Evolutionary conservation across 2,329 filamentous ascomycete species (phyloP).

Genomic region (Zymoseptoria ardabiliae): DNA sequence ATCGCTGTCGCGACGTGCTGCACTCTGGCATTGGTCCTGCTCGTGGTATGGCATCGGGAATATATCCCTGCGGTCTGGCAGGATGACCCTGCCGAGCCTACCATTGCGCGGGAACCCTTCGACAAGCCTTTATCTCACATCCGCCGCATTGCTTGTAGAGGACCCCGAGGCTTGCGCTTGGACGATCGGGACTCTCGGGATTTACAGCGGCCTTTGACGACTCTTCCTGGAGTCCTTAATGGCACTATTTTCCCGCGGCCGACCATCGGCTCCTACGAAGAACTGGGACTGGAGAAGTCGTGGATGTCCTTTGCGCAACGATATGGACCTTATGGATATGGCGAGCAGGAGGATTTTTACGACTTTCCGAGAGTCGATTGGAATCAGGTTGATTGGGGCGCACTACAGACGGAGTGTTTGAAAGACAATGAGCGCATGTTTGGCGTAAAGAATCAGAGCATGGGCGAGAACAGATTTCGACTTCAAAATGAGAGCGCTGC

Average conservation of each 20-base stretch:
- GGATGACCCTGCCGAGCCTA: background rate
- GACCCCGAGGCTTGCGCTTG: background rate
- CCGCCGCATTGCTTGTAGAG: background rate
- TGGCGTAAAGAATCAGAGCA: background rate
- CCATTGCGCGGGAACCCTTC: background rate
- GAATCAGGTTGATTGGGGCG: conserved; percentile 60
- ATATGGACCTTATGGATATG: conserved; percentile 49
- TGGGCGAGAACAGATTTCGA: background rate
- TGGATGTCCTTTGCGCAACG: conserved; percentile 52
- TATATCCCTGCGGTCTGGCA: background rate
- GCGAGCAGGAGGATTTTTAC: conserved; percentile 38
- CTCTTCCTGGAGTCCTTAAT: background rate
- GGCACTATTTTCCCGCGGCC: conserved; percentile 1
- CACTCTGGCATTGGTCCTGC: background rate
- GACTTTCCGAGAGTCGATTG: conserved; percentile 45
- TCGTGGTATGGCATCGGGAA: background rate
- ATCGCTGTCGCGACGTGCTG: background rate
- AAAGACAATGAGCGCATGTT: background rate
- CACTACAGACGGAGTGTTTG: conserved; percentile 58
- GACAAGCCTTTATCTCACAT: background rate
- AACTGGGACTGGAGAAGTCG: conserved; percentile 40
- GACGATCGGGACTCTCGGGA: background rate
- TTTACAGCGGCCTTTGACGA: background rate
- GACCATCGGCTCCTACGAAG: conserved; percentile 14
- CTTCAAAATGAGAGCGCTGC: background rate